Evolutionary conservation across 2,329 filamentous ascomycete species (phyloP).

Genomic region (Ceratocystiopsis sp.): DNA sequence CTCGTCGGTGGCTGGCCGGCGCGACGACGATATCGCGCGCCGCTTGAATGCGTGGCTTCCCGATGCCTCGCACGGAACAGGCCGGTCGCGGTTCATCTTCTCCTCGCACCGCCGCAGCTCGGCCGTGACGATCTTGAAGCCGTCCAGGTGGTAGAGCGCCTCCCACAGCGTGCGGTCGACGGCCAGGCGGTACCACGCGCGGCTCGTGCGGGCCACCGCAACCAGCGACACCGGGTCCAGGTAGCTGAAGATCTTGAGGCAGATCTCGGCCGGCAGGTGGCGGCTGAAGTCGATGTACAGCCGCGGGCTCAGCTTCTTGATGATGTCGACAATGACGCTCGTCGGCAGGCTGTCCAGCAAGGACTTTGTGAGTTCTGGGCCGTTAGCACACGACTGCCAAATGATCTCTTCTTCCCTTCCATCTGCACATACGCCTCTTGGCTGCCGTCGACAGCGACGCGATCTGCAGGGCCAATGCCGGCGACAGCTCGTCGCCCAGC

Average conservation of each 20-base stretch:
- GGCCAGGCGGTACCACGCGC: constrained; percentile 65
- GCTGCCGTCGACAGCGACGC: constrained; percentile 24
- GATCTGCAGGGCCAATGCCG: constrained; percentile 33
- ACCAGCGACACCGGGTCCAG: constrained; percentile 69
- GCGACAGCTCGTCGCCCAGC: constrained; percentile 9
- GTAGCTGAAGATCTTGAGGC: constrained; percentile 73
- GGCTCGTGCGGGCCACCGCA: constrained; percentile 60
- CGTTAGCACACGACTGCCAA: too few species aligned
- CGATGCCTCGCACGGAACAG: constrained; percentile 23
- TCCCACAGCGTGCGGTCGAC: constrained; percentile 80
- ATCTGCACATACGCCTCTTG: constrained; percentile 5
- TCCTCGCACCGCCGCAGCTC: constrained; percentile 54
- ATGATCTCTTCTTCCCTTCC: too few species aligned
- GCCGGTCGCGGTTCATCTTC: constrained; percentile 31
- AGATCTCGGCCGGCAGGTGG: constrained; percentile 78
- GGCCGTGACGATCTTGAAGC: constrained; percentile 56
- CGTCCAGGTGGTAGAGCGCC: constrained; percentile 64
- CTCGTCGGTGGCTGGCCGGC: constrained; percentile 12
- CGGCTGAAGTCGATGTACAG: constrained; percentile 86
- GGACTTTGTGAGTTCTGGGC: constrained; percentile 59
- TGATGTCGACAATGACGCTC: constrained; percentile 61
- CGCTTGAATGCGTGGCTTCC: constrained; percentile 38
- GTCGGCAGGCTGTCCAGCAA: constrained; percentile 66
- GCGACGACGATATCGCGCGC: constrained; percentile 28
- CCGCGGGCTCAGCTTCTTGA: constrained; percentile 62